Conservation (phyloP, 78 protist species). For the Emiliania huxleyi region DNA sequence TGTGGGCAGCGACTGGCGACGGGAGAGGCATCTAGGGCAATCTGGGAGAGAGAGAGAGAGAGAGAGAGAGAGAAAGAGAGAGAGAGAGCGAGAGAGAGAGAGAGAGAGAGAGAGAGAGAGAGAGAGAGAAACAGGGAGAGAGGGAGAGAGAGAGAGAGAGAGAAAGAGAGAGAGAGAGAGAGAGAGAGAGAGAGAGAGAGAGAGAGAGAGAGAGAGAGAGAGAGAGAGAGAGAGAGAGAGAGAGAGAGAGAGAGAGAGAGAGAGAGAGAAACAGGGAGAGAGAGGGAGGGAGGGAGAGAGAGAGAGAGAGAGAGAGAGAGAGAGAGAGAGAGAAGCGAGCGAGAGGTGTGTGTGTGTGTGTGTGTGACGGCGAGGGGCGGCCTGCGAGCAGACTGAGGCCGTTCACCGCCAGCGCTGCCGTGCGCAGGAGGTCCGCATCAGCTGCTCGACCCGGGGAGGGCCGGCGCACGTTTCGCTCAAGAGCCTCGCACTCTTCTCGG, state of each 20-base stretch:
- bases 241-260: neutral
- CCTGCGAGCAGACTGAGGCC: too few species aligned
- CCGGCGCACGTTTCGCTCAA: neutral
- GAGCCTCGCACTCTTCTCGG: too few species aligned
- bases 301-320: neutral
- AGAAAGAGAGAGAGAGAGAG: neutral
- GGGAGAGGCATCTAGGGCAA: neutral
- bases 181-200: neutral
- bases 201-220: neutral
- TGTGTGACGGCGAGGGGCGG: neutral
- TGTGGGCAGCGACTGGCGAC: neutral
- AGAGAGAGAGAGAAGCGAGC: neutral
- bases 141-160: neutral
- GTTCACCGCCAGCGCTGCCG: too few species aligned
- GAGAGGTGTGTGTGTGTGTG: neutral
- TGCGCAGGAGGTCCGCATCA: too few species aligned
- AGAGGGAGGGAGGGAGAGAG: neutral
- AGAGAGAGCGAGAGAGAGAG: neutral
- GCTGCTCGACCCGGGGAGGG: neutral
- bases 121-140: neutral
- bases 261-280: neutral
- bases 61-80: neutral
- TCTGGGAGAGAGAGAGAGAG: neutral
- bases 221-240: neutral
- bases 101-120: neutral